phyloP scores from a whole-genome alignment of 163 green algal genomes.

The Chloromonas sp. region DNA sequence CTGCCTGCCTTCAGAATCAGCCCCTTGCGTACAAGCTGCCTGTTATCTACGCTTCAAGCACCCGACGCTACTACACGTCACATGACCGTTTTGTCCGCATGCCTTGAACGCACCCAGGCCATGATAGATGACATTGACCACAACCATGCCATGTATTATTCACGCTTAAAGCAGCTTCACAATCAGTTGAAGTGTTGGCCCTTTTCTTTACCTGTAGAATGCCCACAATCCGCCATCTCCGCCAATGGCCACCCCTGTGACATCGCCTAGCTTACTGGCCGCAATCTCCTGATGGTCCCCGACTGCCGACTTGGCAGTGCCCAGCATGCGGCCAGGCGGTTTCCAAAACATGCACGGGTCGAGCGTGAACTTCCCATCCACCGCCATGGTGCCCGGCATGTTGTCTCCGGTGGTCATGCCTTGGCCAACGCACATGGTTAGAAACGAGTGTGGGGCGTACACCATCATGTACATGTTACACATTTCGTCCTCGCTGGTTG shows the following conservation, averaged over 20 bases:
- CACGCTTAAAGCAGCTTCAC: no score
- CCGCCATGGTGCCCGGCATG: slow-evolving; percentile 6
- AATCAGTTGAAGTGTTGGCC: no score
- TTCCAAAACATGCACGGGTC: slow-evolving; percentile 22
- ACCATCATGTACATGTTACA: slow-evolving; percentile 68
- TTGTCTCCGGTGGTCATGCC: neutral
- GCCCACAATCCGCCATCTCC: slow-evolving; percentile 60
- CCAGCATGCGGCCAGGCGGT: slow-evolving; percentile 11
- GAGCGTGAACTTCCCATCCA: slow-evolving; percentile 6
- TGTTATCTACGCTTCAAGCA: neutral
- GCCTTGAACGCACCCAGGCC: neutral
- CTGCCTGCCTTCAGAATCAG: no score
- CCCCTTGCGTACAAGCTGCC: neutral
- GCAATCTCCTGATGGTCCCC: neutral
- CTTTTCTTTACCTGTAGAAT: slow-evolving; percentile 41
- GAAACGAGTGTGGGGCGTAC: slow-evolving; percentile 12
- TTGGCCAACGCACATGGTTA: neutral
- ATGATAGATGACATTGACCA: neutral
- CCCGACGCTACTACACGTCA: neutral
- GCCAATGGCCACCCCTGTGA: slow-evolving; percentile 43
- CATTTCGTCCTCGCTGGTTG: slow-evolving; percentile 55
- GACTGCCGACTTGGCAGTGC: neutral
- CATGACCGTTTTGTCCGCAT: neutral
- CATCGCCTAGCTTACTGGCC: slow-evolving; percentile 28
- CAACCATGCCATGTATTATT: no score